phyloP scores from a whole-genome alignment of 202 grass and related monocot genomes.

The Carex arenaria region DNA sequence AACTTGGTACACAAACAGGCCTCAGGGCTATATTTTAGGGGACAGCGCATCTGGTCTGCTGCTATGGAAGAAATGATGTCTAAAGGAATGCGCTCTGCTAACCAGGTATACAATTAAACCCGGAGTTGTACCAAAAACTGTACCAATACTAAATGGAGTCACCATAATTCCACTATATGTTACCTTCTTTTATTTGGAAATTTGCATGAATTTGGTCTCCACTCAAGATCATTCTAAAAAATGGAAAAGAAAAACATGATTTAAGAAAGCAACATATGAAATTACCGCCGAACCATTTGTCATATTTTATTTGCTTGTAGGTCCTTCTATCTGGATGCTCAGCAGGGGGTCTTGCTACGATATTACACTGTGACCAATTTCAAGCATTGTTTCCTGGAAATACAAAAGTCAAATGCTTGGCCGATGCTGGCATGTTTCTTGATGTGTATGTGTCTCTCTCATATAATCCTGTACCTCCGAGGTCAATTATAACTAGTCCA shows the following conservation, averaged over 20 bases:
- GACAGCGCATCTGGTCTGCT: constrained; percentile 72
- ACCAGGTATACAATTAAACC: constrained; percentile 26
- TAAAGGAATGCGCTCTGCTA: constrained; percentile 52
- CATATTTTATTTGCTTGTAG: constrained; percentile 17
- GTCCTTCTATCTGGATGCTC: constrained; percentile 75
- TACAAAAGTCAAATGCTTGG: constrained; percentile 68
- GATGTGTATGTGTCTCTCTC: constrained; percentile 46
- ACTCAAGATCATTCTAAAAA: neutral
- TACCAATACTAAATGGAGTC: neutral
- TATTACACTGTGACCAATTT: constrained; percentile 88
- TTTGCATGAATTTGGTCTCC: neutral
- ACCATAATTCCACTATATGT: neutral
- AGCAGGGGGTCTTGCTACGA: constrained; percentile 59
- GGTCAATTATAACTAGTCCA: neutral
- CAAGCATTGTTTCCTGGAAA: constrained; percentile 32
- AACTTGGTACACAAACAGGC: constrained; percentile 9
- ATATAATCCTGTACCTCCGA: neutral
- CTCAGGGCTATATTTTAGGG: constrained; percentile 54
- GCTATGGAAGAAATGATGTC: constrained; percentile 63
- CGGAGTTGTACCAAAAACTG: neutral
- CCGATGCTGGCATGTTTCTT: constrained; percentile 83
- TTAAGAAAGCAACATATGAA: neutral
- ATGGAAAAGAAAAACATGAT: neutral
- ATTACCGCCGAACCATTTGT: neutral
- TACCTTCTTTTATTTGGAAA: neutral